Conservation (phyloP, 768 basidiomycete species). For the Coprinellus aureogranulatus region DNA sequence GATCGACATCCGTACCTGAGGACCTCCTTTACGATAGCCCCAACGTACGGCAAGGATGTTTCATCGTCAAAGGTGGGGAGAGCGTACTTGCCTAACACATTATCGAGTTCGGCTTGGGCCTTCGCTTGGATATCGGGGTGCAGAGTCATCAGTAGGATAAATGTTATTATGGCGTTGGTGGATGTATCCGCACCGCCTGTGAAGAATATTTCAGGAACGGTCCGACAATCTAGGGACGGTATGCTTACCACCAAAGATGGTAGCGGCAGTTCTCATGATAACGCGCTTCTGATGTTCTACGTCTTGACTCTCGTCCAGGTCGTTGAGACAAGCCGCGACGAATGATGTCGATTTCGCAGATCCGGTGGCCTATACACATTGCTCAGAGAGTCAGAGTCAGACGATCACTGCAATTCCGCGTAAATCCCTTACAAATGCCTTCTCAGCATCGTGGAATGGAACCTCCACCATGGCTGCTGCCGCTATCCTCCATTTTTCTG, state of each 20-base stretch:
- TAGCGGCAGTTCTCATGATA: constrained; percentile 19
- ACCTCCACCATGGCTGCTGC: constrained; percentile 22
- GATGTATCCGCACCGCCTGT: constrained; percentile 24
- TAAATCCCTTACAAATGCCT: constrained; percentile 15
- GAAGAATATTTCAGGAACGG: not conserved
- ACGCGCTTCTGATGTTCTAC: constrained; percentile 12
- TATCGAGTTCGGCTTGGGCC: constrained; percentile 25
- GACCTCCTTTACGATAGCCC: constrained; percentile 20
- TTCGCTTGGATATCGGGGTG: constrained; percentile 20
- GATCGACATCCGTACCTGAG: constrained; percentile 19
- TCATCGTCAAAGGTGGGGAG: constrained; percentile 22
- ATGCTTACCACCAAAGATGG: constrained; percentile 20
- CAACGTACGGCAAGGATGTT: constrained; percentile 17
- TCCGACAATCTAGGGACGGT: not conserved
- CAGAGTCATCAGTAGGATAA: constrained; percentile 18
- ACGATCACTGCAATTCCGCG: too few relatives aligned
- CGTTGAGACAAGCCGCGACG: constrained; percentile 13
- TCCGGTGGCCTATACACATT: constrained; percentile 15
- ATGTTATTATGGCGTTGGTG: constrained; percentile 18
- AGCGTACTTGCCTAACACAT: constrained; percentile 14
- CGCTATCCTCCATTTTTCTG: constrained; percentile 27
- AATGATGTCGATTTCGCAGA: constrained; percentile 15
- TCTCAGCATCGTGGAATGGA: constrained; percentile 22
- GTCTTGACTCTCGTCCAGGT: constrained; percentile 15
- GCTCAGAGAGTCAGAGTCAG: too few relatives aligned